Evolutionary conservation across 257 asterid species (phyloP).

Genomic region (Linaria vulgaris): DNA sequence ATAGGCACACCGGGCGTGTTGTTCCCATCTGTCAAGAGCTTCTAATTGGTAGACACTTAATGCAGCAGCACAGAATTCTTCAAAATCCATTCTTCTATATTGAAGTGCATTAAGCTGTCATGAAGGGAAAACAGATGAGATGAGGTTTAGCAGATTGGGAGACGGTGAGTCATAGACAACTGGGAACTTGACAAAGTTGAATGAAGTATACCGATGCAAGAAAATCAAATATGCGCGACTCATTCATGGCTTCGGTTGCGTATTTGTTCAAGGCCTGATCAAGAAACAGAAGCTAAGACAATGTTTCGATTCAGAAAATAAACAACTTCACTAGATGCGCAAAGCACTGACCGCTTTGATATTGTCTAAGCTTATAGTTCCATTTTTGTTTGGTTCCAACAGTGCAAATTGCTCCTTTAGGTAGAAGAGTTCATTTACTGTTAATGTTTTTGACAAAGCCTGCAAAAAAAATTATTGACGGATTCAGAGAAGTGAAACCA

Average conservation of each 20-base stretch:
- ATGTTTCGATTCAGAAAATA: conserved; percentile 1
- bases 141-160: conserved; percentile 23
- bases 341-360: conserved; percentile 55
- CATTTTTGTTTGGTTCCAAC: conserved; percentile 70
- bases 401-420: conserved; percentile 67
- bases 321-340: background rate
- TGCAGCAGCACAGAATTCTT: conserved; percentile 86
- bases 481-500: conserved; percentile 3
- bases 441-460: conserved; percentile 78
- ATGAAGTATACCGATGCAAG: conserved; percentile 61
- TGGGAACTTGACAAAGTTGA: background rate
- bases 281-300: conserved; percentile 22
- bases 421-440: conserved; percentile 66
- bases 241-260: conserved; percentile 89
- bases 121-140: conserved; percentile 5
- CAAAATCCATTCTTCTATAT: conserved; percentile 93
- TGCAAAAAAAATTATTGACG: conserved; percentile 29
- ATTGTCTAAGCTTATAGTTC: conserved; percentile 63
- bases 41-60: conserved; percentile 76
- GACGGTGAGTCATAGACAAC: background rate
- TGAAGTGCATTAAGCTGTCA: conserved; percentile 84
- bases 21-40: conserved; percentile 87
- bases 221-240: conserved; percentile 72
- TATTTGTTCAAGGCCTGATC: conserved; percentile 70
- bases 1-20: conserved; percentile 85